These are phyloP conservation scores for Acacia crassicarpa DNA, from an alignment of 306 rosid genomes.

Conservation along the genomic window DNA sequence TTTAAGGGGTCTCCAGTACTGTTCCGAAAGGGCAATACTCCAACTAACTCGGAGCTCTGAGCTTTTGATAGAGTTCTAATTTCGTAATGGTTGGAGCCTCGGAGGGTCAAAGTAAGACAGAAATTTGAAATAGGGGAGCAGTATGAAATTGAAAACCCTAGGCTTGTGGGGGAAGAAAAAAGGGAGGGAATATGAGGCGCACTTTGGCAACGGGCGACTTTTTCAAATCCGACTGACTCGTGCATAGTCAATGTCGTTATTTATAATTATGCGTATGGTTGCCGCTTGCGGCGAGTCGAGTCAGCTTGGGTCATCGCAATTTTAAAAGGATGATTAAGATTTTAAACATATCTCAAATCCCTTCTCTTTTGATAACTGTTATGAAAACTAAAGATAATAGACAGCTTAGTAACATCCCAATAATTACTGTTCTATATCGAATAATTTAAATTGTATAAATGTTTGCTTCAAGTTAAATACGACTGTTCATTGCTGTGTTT, in stretches of 20 bases:
- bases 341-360: too few relatives aligned
- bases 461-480: too few relatives aligned
- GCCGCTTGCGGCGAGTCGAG: not conserved
- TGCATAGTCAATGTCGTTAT: not conserved
- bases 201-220: slow-evolving; percentile 27
- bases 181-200: slow-evolving; percentile 43
- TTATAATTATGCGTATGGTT: not conserved
- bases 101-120: not conserved
- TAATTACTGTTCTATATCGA: too few relatives aligned
- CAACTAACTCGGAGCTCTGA: not conserved
- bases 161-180: slow-evolving; percentile 16
- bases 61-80: not conserved
- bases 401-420: too few relatives aligned
- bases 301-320: not conserved
- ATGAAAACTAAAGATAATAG: too few relatives aligned
- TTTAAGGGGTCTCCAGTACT: not conserved
- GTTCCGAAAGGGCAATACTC: not conserved
- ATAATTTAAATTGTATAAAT: too few relatives aligned
- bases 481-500: too few relatives aligned
- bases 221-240: slow-evolving; percentile 34
- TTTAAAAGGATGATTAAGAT: too few relatives aligned
- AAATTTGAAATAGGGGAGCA: not conserved
- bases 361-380: too few relatives aligned
- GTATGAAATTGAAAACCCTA: slow-evolving; percentile 41
- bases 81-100: not conserved